Percentiles rank a stretch among this genome's conserved stretches.
Evolutionary conservation across 2,329 filamentous ascomycete genomes (phyloP).

Genomic region (Botrytis sinoallii): DNA sequence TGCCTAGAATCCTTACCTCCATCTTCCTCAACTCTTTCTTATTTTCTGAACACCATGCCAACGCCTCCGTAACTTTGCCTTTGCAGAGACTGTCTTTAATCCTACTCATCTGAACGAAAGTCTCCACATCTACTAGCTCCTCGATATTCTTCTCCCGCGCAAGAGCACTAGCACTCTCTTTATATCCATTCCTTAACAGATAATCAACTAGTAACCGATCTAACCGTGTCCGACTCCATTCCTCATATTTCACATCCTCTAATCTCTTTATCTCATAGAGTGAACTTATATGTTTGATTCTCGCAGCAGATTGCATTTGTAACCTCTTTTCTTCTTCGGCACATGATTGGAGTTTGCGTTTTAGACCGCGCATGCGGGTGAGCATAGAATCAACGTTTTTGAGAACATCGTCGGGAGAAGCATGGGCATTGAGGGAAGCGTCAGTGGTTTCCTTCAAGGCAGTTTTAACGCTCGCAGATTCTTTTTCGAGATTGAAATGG

Average conservation of each 20-base stretch:
- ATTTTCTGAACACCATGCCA: conserved; percentile 91
- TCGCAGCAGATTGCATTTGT: conserved; percentile 70
- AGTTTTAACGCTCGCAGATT: conserved; percentile 60
- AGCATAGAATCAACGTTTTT: conserved; percentile 82
- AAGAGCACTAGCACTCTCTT: conserved; percentile 70
- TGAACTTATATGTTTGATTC: conserved; percentile 76
- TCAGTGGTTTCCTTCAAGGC: conserved; percentile 58
- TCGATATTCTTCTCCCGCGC: conserved; percentile 73
- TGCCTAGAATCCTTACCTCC: conserved; percentile 53
- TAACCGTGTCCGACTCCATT: conserved; percentile 78
- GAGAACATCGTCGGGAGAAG: conserved; percentile 71
- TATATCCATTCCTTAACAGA: conserved; percentile 78
- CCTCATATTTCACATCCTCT: conserved; percentile 89
- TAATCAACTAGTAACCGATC: conserved; percentile 91
- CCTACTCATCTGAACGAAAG: conserved; percentile 76
- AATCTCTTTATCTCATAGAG: conserved; percentile 77
- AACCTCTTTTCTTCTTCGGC: conserved; percentile 77
- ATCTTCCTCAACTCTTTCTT: conserved; percentile 89
- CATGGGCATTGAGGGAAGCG: conserved; percentile 45
- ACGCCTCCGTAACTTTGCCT: conserved; percentile 71
- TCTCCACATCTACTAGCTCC: conserved; percentile 82
- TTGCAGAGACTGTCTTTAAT: conserved; percentile 71
- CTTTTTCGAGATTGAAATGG: conserved; percentile 72
- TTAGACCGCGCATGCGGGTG: conserved; percentile 76
- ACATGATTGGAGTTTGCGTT: conserved; percentile 76